Evolutionary conservation across 371 early-diverging fungal species (phyloP).

Genomic region (Mucor plumbeus): DNA sequence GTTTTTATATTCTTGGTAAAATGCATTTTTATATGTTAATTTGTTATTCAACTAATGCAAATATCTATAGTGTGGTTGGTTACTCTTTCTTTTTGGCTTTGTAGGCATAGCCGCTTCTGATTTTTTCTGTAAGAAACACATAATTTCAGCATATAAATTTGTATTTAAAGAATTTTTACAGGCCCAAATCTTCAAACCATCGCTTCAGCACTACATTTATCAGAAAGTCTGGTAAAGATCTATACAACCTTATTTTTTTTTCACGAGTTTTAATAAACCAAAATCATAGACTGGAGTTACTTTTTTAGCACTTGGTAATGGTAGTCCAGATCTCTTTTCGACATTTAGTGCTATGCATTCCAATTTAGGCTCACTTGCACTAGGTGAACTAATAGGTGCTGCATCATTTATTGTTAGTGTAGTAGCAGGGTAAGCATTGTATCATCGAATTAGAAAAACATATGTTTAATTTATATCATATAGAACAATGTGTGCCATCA

Average conservation of each 20-base stretch:
- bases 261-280: background rate
- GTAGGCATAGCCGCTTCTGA: conserved; percentile 77
- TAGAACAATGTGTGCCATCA: conserved; percentile 74
- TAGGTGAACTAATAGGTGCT: conserved; percentile 84
- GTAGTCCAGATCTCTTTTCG: conserved; percentile 84
- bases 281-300: conserved; percentile 78
- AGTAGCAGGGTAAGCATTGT: conserved; percentile 59
- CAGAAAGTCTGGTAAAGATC: conserved; percentile 66
- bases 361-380: conserved; percentile 75
- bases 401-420: conserved; percentile 79
- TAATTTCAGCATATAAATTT: background rate
- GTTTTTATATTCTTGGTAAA: conserved; percentile 53
- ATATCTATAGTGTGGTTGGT: conserved; percentile 52
- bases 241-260: background rate
- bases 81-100: conserved; percentile 68
- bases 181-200: conserved; percentile 72
- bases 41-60: background rate
- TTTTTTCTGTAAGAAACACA: conserved; percentile 62
- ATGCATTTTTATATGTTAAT: background rate
- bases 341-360: conserved; percentile 81
- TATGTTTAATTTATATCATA: background rate
- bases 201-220: conserved; percentile 62
- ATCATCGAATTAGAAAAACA: background rate
- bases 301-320: conserved; percentile 85
- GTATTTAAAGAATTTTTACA: conserved; percentile 14